Evolutionary conservation across 345 rosid genomes (phyloP).

Genomic region (Corymbia maculata): DNA sequence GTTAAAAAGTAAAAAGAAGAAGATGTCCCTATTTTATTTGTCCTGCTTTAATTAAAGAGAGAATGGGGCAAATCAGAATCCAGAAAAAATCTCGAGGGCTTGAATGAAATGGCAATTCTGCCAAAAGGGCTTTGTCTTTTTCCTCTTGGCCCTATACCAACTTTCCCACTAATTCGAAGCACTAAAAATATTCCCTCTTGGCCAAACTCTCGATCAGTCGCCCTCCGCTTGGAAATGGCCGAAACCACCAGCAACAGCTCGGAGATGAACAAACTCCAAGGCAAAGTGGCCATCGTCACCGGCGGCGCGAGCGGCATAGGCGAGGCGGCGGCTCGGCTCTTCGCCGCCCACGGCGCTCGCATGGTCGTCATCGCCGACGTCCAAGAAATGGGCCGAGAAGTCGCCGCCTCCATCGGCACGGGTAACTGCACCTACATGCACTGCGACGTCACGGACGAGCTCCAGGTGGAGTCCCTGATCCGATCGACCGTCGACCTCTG

Average conservation of each 20-base stretch:
- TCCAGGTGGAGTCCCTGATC: slow-evolving; percentile 4
- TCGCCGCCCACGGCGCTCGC: slow-evolving; percentile 3
- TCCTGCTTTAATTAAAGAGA: neutral
- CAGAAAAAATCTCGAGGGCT: neutral
- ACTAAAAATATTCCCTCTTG: neutral
- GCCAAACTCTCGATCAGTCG: neutral
- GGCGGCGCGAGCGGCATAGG: slow-evolving; percentile 17
- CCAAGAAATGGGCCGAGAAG: slow-evolving; percentile 4
- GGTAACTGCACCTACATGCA: neutral
- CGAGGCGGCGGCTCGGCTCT: slow-evolving; percentile 2
- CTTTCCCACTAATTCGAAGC: neutral
- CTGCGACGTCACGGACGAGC: slow-evolving; percentile 8
- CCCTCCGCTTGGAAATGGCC: neutral
- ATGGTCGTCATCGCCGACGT: slow-evolving; percentile 4
- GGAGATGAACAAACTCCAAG: neutral
- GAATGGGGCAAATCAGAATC: neutral
- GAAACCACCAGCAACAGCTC: neutral
- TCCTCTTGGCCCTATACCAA: neutral
- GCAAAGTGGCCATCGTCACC: slow-evolving; percentile 10
- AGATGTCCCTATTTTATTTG: neutral
- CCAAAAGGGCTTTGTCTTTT: neutral
- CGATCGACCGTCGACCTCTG: neutral
- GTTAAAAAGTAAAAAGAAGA: neutral
- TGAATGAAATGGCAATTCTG: neutral
- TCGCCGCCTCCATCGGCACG: slow-evolving; percentile 1